Conservation (phyloP, 371 early-diverging fungal genomes). For the Scutellospora calospora region DNA sequence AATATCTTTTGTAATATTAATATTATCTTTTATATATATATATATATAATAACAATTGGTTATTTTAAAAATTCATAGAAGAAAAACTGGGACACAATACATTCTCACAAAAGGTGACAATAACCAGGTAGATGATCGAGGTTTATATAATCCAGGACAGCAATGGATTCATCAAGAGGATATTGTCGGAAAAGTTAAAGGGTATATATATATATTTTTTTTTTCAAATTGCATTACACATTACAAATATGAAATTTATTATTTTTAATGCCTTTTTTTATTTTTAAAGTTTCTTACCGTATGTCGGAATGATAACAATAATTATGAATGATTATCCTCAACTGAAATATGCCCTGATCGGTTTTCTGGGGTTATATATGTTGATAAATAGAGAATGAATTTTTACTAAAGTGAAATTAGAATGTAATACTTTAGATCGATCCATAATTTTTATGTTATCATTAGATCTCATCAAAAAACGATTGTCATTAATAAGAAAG, state of each 20-base stretch:
- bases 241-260: background rate
- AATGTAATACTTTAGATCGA: too few species aligned
- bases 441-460: too few species aligned
- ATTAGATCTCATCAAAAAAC: too few species aligned
- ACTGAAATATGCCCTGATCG: slow-evolving; percentile 84
- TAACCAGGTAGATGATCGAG: slow-evolving; percentile 95
- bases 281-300: slow-evolving; percentile 79
- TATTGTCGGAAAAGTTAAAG: slow-evolving; percentile 90
- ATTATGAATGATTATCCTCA: slow-evolving; percentile 95
- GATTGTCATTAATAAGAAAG: too few species aligned
- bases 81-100: slow-evolving; percentile 72
- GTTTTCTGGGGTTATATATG: slow-evolving; percentile 77
- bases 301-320: slow-evolving; percentile 97
- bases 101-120: slow-evolving; percentile 99
- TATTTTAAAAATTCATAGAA: slow-evolving; percentile 50
- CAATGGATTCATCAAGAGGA: slow-evolving; percentile 91
- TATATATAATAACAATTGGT: background rate
- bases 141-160: slow-evolving; percentile 88
- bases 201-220: slow-evolving; percentile 56
- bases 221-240: background rate
- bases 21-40: background rate
- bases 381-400: slow-evolving; percentile 66
- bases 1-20: background rate
- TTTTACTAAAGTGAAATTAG: too few species aligned
- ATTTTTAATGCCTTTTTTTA: background rate